Conservation (phyloP, 371 early-diverging fungal genomes). For the Mortierella sp. region DNA sequence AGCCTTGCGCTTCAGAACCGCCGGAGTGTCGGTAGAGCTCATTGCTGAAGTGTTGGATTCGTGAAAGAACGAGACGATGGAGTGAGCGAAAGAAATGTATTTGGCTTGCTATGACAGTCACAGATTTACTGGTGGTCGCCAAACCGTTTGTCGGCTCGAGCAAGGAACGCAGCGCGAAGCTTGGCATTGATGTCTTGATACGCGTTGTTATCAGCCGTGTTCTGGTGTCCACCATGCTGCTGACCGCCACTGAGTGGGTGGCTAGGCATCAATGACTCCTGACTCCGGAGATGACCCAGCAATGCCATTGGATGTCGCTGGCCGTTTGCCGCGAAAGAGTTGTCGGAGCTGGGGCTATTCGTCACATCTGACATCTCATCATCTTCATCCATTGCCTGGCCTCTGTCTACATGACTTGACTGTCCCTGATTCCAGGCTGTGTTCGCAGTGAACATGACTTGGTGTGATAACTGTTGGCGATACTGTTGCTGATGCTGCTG, state of each 20-base stretch:
- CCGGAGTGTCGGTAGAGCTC: constrained; percentile 23
- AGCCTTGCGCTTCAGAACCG: constrained; percentile 39
- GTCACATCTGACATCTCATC: constrained; percentile 46
- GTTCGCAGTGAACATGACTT: constrained; percentile 6
- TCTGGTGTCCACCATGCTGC: constrained; percentile 3
- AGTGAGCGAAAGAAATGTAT: neutral
- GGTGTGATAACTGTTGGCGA: neutral
- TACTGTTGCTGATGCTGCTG: neutral
- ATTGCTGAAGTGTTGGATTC: neutral
- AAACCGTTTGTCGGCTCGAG: constrained; percentile 21
- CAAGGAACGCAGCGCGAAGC: constrained; percentile 47
- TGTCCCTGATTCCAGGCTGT: constrained; percentile 21
- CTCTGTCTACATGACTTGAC: too few species aligned
- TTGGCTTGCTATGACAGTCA: neutral
- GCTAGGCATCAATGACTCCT: neutral
- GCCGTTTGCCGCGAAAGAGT: too few species aligned
- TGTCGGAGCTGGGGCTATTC: neutral
- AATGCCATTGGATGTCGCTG: too few species aligned
- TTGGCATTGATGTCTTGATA: constrained; percentile 49
- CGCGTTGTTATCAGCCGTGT: neutral
- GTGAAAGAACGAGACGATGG: neutral
- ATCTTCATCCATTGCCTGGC: constrained; percentile 23
- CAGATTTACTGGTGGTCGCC: neutral
- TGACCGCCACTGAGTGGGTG: neutral
- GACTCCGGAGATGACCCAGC: neutral